Percentiles rank a stretch among this genome's conserved stretches.
phyloP scores from a whole-genome alignment of 1,284 basidiomycete genomes.

The Malassezia equina region DNA sequence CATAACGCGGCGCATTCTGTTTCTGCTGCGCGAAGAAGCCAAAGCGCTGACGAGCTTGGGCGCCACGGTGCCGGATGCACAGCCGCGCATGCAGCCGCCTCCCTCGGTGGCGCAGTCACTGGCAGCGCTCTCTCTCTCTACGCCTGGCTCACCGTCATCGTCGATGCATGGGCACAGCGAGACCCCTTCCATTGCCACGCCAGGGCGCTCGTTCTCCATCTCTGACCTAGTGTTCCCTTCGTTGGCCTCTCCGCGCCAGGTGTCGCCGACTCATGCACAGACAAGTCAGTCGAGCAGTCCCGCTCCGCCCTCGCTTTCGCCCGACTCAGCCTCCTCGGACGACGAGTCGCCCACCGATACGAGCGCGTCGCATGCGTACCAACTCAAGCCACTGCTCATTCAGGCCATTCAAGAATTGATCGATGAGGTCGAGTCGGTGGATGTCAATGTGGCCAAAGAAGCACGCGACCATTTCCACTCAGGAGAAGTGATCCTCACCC shows the following conservation, averaged over 20 bases:
- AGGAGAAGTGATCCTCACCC: slow-evolving; percentile 88
- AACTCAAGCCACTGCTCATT: slow-evolving; percentile 49
- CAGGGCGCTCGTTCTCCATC: slow-evolving; percentile 30
- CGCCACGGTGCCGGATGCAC: background rate
- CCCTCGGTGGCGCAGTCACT: slow-evolving; percentile 22
- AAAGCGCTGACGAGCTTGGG: slow-evolving; percentile 27
- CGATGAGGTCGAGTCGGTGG: slow-evolving; percentile 89
- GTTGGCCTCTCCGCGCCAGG: background rate
- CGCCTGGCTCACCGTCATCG: slow-evolving; percentile 16
- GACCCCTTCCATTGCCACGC: background rate
- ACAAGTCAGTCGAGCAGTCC: background rate
- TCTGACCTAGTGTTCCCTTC: slow-evolving; percentile 29
- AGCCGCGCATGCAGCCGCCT: slow-evolving; percentile 8
- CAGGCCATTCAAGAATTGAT: slow-evolving; percentile 61
- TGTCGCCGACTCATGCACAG: background rate
- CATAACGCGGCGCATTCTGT: slow-evolving; percentile 78
- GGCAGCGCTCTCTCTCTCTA: slow-evolving; percentile 21
- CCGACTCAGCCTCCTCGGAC: slow-evolving; percentile 6
- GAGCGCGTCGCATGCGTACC: slow-evolving; percentile 25
- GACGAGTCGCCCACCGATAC: slow-evolving; percentile 2
- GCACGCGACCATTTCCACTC: slow-evolving; percentile 93
- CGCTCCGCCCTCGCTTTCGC: background rate
- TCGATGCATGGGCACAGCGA: slow-evolving; percentile 7
- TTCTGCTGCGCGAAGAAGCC: slow-evolving; percentile 79
- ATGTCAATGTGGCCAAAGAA: slow-evolving; percentile 85